Evolutionary conservation across 2,329 filamentous ascomycete species (phyloP).

Genomic region (Penicillium sclerotigenum): DNA sequence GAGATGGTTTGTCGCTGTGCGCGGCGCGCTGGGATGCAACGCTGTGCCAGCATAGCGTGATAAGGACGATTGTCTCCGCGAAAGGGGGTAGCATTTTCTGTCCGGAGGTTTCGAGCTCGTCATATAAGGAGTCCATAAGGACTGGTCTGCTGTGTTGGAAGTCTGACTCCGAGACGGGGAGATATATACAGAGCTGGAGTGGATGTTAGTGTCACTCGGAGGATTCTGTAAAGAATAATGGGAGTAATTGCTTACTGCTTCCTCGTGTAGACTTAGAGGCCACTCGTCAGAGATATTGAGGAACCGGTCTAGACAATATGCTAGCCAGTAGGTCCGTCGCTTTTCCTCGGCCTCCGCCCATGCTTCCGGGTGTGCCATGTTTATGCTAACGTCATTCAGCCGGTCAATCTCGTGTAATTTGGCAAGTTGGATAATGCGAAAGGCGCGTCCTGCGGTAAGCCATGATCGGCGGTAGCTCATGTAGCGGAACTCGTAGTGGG

Average conservation of each 20-base stretch:
- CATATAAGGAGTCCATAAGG: conserved; percentile 23
- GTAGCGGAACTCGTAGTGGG: conserved; percentile 39
- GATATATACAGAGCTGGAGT: conserved; percentile 10
- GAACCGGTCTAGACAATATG: conserved; percentile 36
- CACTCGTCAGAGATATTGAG: conserved; percentile 27
- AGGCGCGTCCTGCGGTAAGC: conserved; percentile 39
- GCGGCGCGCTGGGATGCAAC: neutral
- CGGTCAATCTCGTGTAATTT: conserved; percentile 36
- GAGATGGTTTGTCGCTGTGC: neutral
- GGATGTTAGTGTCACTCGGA: neutral
- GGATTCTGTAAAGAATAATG: neutral
- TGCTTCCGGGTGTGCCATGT: neutral
- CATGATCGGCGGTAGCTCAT: conserved; percentile 34
- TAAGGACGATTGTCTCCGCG: conserved; percentile 5
- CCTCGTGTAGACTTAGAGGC: conserved; percentile 32
- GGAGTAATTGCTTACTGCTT: neutral
- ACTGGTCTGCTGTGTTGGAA: conserved; percentile 5
- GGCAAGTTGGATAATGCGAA: conserved; percentile 39
- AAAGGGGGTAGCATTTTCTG: conserved; percentile 5
- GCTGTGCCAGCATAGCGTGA: conserved; percentile 8
- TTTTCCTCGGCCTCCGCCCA: conserved; percentile 33
- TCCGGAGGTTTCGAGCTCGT: conserved; percentile 3
- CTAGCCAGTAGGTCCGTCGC: conserved; percentile 39
- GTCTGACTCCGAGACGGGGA: conserved; percentile 15
- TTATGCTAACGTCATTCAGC: neutral